Evolutionary conservation across 495 filamentous ascomycete genomes (phyloP).

Genomic region (Podospora tetraspora): DNA sequence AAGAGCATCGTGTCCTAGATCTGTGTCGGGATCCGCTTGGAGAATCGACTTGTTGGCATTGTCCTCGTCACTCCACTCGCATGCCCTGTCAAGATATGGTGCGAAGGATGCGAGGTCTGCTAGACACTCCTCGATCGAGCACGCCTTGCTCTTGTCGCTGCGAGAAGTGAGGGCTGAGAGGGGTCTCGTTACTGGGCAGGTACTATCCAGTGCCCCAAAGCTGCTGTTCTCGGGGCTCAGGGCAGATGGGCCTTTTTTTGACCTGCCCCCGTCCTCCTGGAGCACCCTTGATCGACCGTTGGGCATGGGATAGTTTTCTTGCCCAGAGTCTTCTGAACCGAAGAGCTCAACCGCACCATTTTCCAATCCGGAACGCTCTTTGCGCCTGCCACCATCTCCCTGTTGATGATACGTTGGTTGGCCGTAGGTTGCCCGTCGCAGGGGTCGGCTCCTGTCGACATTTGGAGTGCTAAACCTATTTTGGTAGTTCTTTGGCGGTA

Average conservation of each 20-base stretch:
- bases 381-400: neutral
- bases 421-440: neutral
- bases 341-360: neutral
- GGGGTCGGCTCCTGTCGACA: neutral
- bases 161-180: constrained; percentile 5
- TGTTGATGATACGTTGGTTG: neutral
- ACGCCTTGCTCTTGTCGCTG: constrained; percentile 14
- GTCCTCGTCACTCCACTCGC: neutral
- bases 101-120: constrained; percentile 23
- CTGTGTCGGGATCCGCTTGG: neutral
- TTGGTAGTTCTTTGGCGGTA: neutral
- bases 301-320: neutral
- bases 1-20: neutral
- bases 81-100: constrained; percentile 13
- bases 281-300: neutral
- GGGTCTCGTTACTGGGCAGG: constrained; percentile 2
- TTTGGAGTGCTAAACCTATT: neutral
- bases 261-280: neutral
- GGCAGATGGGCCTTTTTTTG: neutral
- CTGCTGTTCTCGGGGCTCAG: neutral
- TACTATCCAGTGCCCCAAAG: neutral
- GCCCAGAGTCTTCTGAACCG: neutral
- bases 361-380: neutral
- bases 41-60: neutral
- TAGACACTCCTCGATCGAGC: constrained; percentile 24